Base-by-base conservation (phyloP, 2,329 filamentous ascomycete genomes). In the Ophiosphaerella herpotricha region DNA sequence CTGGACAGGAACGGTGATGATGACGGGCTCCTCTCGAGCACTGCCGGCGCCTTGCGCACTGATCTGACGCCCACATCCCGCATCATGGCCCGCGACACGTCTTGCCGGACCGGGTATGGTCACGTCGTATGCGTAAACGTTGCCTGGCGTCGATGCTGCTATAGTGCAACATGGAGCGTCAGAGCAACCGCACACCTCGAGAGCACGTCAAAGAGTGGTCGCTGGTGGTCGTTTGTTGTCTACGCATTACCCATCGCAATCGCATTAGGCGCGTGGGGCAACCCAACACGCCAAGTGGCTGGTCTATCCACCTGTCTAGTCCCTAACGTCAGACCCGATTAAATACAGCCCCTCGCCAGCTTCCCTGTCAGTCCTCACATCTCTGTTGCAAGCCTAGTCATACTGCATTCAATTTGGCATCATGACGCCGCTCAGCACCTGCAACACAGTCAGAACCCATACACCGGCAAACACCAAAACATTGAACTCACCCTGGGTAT, bases 81-180 rank as follows among this genome's bases (percentile, higher is more conserved):
- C 40, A 34, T 24, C 31, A 6, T 29, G 26, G 26, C 6, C 26
- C 26, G 31, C 31, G 21, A 12, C 18, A 35, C 26, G 33, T 35
- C 33, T 35, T 34, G 3, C 41, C 41, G 6, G 31, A 35, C 33
- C 36, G 41, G 41, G 41, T 11, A 43, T 51, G 34, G 54, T 34
- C 47, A 11, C 36, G 43, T 52, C 54, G 37, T 43, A 21, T 21
- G 4, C 18, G 18, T 39, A 24, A 26, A 40, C 23, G n/a, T 7
- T 13, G 9, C 42, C 51, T 38, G 32, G 46, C 37, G 36, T 12
- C 18, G 12, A 40, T 46, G 45, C 45, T 34, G 39, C 50, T 31
- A 33, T 48, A 14, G 18, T 56, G 49, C 46, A 50, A 55, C 52
- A 32, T 51, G 34, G 36, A 42, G 16, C 42, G 47, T 50, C 32